Conservation (phyloP, 2,329 filamentous ascomycete species). For the Scedosporium dehoogii region DNA sequence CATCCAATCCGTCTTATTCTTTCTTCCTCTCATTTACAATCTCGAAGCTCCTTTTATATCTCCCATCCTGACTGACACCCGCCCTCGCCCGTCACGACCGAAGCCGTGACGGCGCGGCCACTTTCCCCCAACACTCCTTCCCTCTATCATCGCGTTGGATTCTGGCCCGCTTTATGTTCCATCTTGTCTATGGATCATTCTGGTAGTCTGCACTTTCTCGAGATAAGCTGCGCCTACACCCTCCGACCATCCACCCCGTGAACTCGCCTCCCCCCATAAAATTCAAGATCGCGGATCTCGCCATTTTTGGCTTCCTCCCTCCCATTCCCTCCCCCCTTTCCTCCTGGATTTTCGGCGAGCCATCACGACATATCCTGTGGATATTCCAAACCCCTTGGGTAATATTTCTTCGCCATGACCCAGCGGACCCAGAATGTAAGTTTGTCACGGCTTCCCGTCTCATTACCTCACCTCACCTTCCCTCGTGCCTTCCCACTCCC, state of each 20-base stretch:
- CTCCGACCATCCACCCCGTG: background rate
- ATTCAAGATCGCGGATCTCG: background rate
- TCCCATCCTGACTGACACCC: slow-evolving; percentile 4
- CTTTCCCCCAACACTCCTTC: background rate
- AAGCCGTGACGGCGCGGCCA: slow-evolving; percentile 2
- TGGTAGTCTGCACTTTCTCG: background rate
- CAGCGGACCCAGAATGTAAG: slow-evolving; percentile 10
- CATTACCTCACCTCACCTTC: slow-evolving; percentile 8
- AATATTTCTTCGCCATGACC: slow-evolving; percentile 8
- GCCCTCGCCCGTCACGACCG: slow-evolving; percentile 1
- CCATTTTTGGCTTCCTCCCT: background rate
- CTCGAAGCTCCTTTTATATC: slow-evolving; percentile 3
- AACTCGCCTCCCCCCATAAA: background rate
- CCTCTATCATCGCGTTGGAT: background rate
- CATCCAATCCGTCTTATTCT: background rate
- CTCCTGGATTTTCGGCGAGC: background rate
- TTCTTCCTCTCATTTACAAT: background rate
- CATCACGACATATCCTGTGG: background rate
- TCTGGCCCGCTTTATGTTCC: background rate
- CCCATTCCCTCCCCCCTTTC: background rate
- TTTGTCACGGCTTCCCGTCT: slow-evolving; percentile 7
- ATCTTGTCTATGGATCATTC: background rate
- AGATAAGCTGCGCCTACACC: background rate
- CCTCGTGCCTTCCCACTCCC: slow-evolving; percentile 12
- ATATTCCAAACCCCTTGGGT: background rate